Conservation (phyloP, 768 basidiomycete genomes). For the Galerina marginata region DNA sequence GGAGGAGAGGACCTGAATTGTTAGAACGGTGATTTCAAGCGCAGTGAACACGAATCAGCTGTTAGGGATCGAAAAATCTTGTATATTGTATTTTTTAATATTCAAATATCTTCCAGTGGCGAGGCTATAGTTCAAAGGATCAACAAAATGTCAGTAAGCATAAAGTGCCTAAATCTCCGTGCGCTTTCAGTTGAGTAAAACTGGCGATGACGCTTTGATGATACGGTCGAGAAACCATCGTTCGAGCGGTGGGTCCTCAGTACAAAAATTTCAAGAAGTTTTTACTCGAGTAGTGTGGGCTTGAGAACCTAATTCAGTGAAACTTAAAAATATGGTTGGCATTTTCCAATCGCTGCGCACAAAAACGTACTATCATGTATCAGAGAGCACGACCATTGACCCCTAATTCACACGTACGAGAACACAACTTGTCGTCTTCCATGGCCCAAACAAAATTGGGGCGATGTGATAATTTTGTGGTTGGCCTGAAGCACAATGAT, state of each 20-base stretch:
- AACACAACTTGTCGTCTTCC: not conserved
- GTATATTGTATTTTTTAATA: too few relatives aligned
- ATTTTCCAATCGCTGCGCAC: conserved; percentile 7
- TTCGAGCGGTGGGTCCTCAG: not conserved
- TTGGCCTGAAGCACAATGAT: conserved; percentile 3
- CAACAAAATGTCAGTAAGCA: too few relatives aligned
- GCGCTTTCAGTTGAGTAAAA: too few relatives aligned
- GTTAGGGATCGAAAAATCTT: too few relatives aligned
- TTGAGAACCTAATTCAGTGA: not conserved
- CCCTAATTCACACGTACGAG: not conserved
- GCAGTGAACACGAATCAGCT: too few relatives aligned
- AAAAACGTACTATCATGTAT: conserved; percentile 8
- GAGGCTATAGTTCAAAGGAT: too few relatives aligned
- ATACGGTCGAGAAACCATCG: too few relatives aligned
- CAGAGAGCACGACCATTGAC: not conserved
- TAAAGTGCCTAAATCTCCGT: too few relatives aligned
- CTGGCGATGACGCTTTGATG: too few relatives aligned
- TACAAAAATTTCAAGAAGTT: not conserved
- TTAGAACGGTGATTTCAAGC: too few relatives aligned
- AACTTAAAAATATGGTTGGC: conserved; percentile 1
- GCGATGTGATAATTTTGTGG: conserved; percentile 6
- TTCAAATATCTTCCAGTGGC: too few relatives aligned
- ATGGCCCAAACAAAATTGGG: not conserved
- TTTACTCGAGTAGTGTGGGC: not conserved
- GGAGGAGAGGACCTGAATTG: conserved; percentile 1